A percentile compares a stretch with the other conserved stretches of the same genome.
These are phyloP conservation scores for Collybia nuda DNA, from an alignment of 768 basidiomycete genomes.

Conservation along the genomic window DNA sequence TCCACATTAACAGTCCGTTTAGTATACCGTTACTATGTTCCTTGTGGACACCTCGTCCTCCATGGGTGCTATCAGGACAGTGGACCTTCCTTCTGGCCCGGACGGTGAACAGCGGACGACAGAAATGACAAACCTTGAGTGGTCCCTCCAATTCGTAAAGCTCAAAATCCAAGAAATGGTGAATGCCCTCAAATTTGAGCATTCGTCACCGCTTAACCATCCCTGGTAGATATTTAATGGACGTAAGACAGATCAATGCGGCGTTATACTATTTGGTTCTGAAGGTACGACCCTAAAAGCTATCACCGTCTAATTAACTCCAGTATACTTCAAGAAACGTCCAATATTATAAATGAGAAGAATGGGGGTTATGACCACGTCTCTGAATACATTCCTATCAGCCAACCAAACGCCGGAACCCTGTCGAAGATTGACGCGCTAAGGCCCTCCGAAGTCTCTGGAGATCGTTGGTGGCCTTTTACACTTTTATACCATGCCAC, in stretches of 20 bases:
- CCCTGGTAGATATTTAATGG: constrained; percentile 77
- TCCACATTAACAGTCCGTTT: constrained; percentile 10
- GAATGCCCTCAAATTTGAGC: constrained; percentile 6
- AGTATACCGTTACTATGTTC: constrained; percentile 90
- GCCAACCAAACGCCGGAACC: constrained; percentile 61
- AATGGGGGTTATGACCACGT: constrained; percentile 76
- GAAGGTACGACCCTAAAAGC: constrained; percentile 44
- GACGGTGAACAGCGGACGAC: constrained; percentile 48
- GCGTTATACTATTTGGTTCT: constrained; percentile 86
- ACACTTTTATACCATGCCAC: neutral
- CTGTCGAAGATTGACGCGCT: constrained; percentile 66
- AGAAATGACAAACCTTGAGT: constrained; percentile 77
- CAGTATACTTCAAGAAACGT: constrained; percentile 46
- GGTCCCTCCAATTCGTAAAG: constrained; percentile 84
- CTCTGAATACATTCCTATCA: constrained; percentile 67
- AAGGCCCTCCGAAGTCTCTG: constrained; percentile 50
- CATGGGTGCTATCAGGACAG: constrained; percentile 67
- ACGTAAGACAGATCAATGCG: constrained; percentile 92
- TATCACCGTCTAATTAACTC: neutral
- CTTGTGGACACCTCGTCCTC: constrained; percentile 85
- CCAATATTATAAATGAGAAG: constrained; percentile 60
- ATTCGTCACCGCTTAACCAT: neutral
- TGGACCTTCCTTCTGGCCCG: constrained; percentile 54
- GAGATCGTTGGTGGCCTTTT: constrained; percentile 58
- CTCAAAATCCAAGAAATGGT: constrained; percentile 94